phyloP scores from a whole-genome alignment of 2,329 filamentous ascomycete species.

The Pseudogymnoascus sp. region DNA sequence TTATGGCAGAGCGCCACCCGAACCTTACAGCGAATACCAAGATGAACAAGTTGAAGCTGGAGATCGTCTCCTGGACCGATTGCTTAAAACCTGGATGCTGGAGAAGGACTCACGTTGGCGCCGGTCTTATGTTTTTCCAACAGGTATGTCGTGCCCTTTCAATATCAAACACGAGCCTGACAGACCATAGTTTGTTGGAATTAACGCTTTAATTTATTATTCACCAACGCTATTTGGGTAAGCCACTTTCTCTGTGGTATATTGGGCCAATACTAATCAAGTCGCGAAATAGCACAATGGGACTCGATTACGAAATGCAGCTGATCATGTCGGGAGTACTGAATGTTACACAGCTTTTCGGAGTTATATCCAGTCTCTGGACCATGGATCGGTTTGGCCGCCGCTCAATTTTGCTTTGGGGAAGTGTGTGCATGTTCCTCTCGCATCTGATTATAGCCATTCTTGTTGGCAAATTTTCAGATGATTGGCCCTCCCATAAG shows the following conservation, averaged over 20 bases:
- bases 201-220: constrained; percentile 54
- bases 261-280: not conserved
- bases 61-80: constrained; percentile 41
- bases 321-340: constrained; percentile 44
- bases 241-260: not conserved
- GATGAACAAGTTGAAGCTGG: constrained; percentile 35
- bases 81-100: constrained; percentile 43
- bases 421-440: constrained; percentile 37
- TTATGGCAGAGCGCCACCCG: constrained; percentile 33
- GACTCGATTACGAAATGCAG: constrained; percentile 36
- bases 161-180: not conserved
- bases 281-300: constrained; percentile 29
- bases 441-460: constrained; percentile 43
- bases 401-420: constrained; percentile 37
- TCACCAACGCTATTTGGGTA: constrained; percentile 49
- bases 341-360: constrained; percentile 41
- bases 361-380: constrained; percentile 38
- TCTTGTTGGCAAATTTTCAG: constrained; percentile 43
- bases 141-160: constrained; percentile 24
- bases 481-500: constrained; percentile 42
- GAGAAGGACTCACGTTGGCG: constrained; percentile 42
- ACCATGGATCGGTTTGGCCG: constrained; percentile 41
- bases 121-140: constrained; percentile 50
- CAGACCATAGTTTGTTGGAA: constrained; percentile 34
- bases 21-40: constrained; percentile 27